Percentiles rank a stretch among this genome's conserved stretches.
Evolutionary conservation across 2,329 filamentous ascomycete genomes (phyloP).

Genomic region (Blastomyces parvus): DNA sequence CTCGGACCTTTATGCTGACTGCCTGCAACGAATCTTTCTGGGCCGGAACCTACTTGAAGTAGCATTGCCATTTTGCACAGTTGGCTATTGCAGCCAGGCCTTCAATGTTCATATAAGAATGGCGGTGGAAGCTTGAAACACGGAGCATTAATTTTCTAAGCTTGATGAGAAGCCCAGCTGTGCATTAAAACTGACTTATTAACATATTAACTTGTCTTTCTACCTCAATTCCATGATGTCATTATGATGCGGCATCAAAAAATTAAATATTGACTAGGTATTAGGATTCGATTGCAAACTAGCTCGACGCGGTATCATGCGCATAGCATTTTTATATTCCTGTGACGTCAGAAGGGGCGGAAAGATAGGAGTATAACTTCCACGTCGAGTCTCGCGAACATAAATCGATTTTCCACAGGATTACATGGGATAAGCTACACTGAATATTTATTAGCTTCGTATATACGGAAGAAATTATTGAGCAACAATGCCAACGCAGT

Average conservation of each 20-base stretch:
- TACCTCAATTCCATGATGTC: slow-evolving; percentile 1
- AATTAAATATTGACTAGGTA: too few relatives aligned
- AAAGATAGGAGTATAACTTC: background rate
- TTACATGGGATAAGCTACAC: background rate
- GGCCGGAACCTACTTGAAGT: background rate
- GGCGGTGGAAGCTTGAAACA: background rate
- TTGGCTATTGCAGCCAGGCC: background rate
- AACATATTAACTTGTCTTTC: background rate
- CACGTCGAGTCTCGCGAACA: background rate
- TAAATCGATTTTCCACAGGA: background rate
- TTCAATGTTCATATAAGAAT: background rate
- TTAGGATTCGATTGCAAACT: background rate
- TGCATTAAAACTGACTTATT: background rate
- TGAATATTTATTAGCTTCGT: background rate
- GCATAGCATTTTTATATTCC: background rate
- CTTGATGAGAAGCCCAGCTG: background rate
- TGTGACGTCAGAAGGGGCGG: background rate
- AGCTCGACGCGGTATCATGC: too few relatives aligned
- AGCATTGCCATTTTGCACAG: background rate
- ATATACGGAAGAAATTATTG: background rate
- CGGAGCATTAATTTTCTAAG: background rate
- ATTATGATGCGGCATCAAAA: background rate
- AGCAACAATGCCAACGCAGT: background rate
- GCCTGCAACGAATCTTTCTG: background rate
- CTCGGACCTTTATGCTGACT: background rate